Base-by-base conservation (phyloP, 140 eudicot species). In the Erigeron philadelphicus region DNA sequence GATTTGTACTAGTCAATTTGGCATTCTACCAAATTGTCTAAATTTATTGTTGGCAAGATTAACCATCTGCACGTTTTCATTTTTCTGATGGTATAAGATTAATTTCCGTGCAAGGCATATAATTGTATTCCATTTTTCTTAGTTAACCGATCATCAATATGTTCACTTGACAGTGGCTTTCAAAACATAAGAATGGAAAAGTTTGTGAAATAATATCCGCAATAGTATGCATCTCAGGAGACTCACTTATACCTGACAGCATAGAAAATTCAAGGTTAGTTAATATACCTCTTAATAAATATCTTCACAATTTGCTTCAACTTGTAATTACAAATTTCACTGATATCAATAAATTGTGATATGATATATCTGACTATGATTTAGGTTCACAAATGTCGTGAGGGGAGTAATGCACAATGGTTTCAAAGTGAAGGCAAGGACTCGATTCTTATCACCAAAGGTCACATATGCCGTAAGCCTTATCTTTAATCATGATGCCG, bases 161-260 rank as follows among this genome's bases (percentile, higher is more conserved):
- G 75, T 13, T 62, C 9, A 42, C 56, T 18, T 7, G 43, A 21
- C 77, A 62, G 77, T 62, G 70, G 77, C 52, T 72, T 50, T 72
- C 77, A 18, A 72, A 7, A 41, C 23, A n/a, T 41, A 48, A 50
- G 55, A 63, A 50, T 10, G 71, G 53, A 21, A 54, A 38, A 41
- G 11, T 63, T 43, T 38, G 70, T 42, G 71, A 63, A 73, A 57
- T 63, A 19, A 53, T 73, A 40, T 73, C 64, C 6, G 62, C 77
- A 5, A 42, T 7, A 63, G 41, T 17, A 40, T 73, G 71, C 35
- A 19, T 73, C 16, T 41, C 6, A 4, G 65, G 25, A 11, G 31
- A 63, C 46, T 54, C 50, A 41, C 71, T 73, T 19, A 11, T 8
- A 41, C 64, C 2, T 0, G 44, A 52, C 43, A 12, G 11, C 64